Base-by-base conservation (phyloP, 129 eudicot species). In the Pulicaria dysenterica region DNA sequence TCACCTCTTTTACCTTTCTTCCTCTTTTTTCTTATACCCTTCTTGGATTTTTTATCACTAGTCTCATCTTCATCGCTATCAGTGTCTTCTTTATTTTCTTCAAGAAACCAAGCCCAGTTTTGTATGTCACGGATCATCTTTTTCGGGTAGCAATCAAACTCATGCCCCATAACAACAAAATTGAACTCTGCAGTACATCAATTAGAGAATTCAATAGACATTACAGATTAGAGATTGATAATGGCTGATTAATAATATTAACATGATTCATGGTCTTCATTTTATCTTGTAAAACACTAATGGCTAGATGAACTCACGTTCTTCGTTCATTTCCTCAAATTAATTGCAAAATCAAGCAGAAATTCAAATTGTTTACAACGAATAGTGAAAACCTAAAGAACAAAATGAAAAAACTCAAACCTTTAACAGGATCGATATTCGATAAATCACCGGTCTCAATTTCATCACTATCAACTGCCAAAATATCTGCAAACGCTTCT, bases 41-140 rank as follows among this genome's bases (percentile, higher is more conserved):
- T 67, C 76, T 87, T 85, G 69, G 74, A 54, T 70, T 85, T 65
- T 80, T 85, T 47, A 75, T 75, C 65, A 55, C 41, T 10, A 73
- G 41, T 19, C 9, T 84, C 87, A 31, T 87, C 95, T 12, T 81
- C 88, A 1, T 86, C 94, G 31, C 31, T 24, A 50, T 82, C 67
- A 34, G 34, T 84, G 4, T 84, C 87, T 54, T 63, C 74, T 24
- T 73, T 72, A 63, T 72, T 62, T 65, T 89, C 92, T 56, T 87
- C 93, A 65, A 94, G 82, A 81, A 87, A 94, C 96, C 98, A 94
- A 47, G 90, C 65, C 89, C 87, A 94, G 10, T 84, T 79, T 81
- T 77, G 78, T 62, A 81, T 64, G 64, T 82, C 83, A 3, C 70
- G 66, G 11, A 87, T 82, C 90, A 81, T 76, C 69, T 79, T 85